Evolutionary conservation across 805 yeast genomes (phyloP), one percentile per base, ranked within the genome.

Genomic region (Candida sphagnicola): DNA sequence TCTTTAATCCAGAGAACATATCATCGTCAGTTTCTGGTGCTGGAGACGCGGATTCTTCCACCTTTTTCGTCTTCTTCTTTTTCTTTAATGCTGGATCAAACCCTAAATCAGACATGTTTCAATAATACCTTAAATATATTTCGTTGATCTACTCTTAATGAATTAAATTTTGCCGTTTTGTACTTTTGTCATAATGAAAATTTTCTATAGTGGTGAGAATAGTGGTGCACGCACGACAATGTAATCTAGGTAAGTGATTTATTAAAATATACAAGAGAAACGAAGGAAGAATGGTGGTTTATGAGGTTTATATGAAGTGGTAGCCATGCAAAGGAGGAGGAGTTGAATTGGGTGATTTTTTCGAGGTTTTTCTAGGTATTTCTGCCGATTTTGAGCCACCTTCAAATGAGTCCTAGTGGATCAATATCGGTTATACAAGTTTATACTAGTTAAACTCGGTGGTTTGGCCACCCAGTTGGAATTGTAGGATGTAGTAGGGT

Each of bases 81-180:
- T 84, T 84, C 67, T 82, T 81, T 59, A 82, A 69, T 31, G 80
- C 63, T 40, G 88, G 86, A 61, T 84, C 93, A 59, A 84, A 82
- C 43, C 87, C 90, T 52, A 76, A 65, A 36, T 60, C 80, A 50
- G 69, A 60, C 74, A 68, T 68, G 32, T 36, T 56, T 29, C 28
- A 19, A 8, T n/a, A 12, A 23, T 18, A 16, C 15, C 21, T n/a
- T n/a, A n/a, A n/a, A 12, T n/a, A 10, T 10, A n/a, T 28, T 28
- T 23, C 25, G 8, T 23, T 11, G 8, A 23, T 11, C 11, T 23
- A n/a, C n/a, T n/a, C n/a, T n/a, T n/a, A n/a, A n/a, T n/a, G n/a
- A n/a, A 11, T 23, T 23, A 23, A 28, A 28, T 10, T 8, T 29
- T 16, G 21, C 35, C 35, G 5, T 16, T 30, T 30, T 17, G 8